Base-by-base conservation (phyloP, 164 flowering plant species). In the Umbilicus rupestris region DNA sequence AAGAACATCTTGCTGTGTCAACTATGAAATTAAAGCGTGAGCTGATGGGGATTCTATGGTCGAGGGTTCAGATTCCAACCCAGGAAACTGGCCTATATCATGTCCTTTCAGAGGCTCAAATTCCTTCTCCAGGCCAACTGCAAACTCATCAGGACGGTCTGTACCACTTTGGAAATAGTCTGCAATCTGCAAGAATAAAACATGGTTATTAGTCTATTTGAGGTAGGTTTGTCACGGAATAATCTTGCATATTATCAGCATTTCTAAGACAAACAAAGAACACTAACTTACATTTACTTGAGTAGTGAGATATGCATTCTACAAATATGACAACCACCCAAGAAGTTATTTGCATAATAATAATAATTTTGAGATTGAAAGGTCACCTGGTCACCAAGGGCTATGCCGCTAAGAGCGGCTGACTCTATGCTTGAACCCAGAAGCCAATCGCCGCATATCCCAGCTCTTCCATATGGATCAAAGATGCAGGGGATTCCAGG, bases 391-490 rank as follows among this genome's bases (percentile, higher is more conserved):
- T 89, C 73, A 59, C 83, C 97, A 66, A 94, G 88, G 67, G 89
- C 86, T 72, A 87, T 82, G 72, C 97, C 98, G 66, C 98, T 91
- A 71, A 91, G 71, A 60, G 93, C 95, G 76, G 97, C 90, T 59
- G 92, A 82, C 77, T 94, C 97, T 64, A 94, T 35, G 65, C 84
- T 91, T 66, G 97, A 89, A 59, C 98, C 98, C 28, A 91, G 83
- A 28, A 94, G 80, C 98, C 98, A 94, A 78, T 94, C 98, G 50
- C 97, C 98, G 72, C 98, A 94, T 64, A 91, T 89, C 35, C 98
- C 98, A 64, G 95, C 96, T 70, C 98, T 78, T 62, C 97, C 98
- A 44, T 76, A 86, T 68, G 96, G 88, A 75, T 94, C 98, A 78
- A 94, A 94, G 67, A 94, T 87, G 78, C 91, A 94, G 2, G 98